Conservation (phyloP, 306 rosid genomes). For the Senna tora region DNA sequence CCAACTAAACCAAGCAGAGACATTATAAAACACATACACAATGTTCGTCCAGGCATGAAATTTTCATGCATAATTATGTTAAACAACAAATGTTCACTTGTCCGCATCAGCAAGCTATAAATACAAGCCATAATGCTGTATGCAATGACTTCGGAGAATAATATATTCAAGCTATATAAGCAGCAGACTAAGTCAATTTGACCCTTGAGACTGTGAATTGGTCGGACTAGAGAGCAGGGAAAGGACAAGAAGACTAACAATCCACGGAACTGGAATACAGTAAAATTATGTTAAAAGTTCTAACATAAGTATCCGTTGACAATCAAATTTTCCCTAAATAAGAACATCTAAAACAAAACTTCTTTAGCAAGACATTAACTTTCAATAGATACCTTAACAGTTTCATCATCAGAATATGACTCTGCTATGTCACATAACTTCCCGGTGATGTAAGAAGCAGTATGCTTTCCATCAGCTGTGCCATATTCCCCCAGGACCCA, state of each 20-base stretch:
- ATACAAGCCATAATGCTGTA: background rate
- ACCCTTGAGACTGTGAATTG: background rate
- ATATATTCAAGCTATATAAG: background rate
- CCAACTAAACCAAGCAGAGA: background rate
- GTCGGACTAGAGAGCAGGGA: background rate
- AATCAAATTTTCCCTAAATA: slow-evolving; percentile 23
- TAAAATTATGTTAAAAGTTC: slow-evolving; percentile 25
- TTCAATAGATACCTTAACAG: slow-evolving; percentile 70
- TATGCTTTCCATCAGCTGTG: slow-evolving; percentile 83
- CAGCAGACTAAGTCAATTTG: background rate
- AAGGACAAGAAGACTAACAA: background rate
- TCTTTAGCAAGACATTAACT: slow-evolving; percentile 7
- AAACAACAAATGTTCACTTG: background rate
- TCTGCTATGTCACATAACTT: slow-evolving; percentile 93
- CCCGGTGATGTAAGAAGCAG: slow-evolving; percentile 81
- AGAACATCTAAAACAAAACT: background rate
- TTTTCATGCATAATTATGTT: background rate
- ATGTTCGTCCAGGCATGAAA: background rate
- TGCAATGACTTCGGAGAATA: too few species aligned
- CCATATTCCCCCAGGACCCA: slow-evolving; percentile 99
- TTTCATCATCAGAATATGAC: slow-evolving; percentile 90
- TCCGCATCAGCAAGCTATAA: background rate
- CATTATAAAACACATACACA: background rate
- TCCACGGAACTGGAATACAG: slow-evolving; percentile 1
- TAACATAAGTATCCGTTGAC: slow-evolving; percentile 11